Evolutionary conservation across 352 stramenopile genomes (phyloP).

Genomic region (Globisporangium paroecandrum): DNA sequence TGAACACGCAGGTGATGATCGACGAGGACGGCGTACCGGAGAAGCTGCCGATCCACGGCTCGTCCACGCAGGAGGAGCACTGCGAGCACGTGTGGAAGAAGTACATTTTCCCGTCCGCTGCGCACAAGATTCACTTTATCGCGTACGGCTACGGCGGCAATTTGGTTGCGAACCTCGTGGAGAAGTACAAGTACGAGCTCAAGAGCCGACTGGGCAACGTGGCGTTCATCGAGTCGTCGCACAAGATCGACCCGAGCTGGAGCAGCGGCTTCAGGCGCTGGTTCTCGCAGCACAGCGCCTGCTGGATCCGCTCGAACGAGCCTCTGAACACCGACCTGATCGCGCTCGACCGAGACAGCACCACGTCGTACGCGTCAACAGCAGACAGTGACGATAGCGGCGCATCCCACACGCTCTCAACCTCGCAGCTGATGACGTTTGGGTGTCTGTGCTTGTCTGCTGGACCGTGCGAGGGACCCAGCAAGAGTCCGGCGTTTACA

Average conservation of each 20-base stretch:
- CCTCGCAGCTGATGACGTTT: slow-evolving; percentile 39
- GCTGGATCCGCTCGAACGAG: slow-evolving; percentile 67
- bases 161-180: slow-evolving; percentile 76
- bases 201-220: slow-evolving; percentile 82
- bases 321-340: slow-evolving; percentile 57
- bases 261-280: slow-evolving; percentile 73
- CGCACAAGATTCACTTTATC: slow-evolving; percentile 88
- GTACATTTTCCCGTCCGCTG: slow-evolving; percentile 76
- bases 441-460: slow-evolving; percentile 80
- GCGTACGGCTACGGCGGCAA: slow-evolving; percentile 82
- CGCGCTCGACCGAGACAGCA: slow-evolving; percentile 24
- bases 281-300: slow-evolving; percentile 78
- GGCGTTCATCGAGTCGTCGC: slow-evolving; percentile 84
- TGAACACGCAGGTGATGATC: slow-evolving; percentile 86
- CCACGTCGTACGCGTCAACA: slow-evolving; percentile 16
- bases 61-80: slow-evolving; percentile 84
- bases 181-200: slow-evolving; percentile 74
- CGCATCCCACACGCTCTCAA: slow-evolving; percentile 31
- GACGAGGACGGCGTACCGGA: slow-evolving; percentile 41
- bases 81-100: slow-evolving; percentile 86
- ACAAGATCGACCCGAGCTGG: slow-evolving; percentile 75
- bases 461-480: slow-evolving; percentile 46
- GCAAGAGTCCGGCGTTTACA: slow-evolving; percentile 63
- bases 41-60: slow-evolving; percentile 83
- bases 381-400: slow-evolving; percentile 24